A percentile compares a stretch with the other conserved stretches of the same genome.
These are phyloP conservation scores for Aspergillus arachidicola DNA, from an alignment of 2,329 filamentous ascomycete species.

Conservation along the genomic window DNA sequence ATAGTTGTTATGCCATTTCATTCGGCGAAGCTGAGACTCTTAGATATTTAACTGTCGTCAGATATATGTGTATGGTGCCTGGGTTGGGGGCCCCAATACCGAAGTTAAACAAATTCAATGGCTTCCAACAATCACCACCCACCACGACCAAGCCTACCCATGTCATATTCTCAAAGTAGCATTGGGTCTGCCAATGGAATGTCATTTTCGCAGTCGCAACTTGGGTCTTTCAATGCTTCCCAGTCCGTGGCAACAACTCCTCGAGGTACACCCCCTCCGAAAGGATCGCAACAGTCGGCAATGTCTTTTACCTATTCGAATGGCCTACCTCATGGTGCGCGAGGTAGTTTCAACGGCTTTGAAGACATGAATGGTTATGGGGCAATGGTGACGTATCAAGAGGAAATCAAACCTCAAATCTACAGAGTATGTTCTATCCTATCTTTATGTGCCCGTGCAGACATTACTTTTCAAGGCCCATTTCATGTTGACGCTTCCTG, in stretches of 20 bases:
- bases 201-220: slow-evolving; percentile 42
- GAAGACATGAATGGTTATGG: slow-evolving; percentile 46
- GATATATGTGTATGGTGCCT: slow-evolving; percentile 11
- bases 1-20: slow-evolving; percentile 14
- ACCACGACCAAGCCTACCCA: slow-evolving; percentile 32
- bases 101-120: slow-evolving; percentile 24
- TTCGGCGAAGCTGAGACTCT: background rate
- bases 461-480: slow-evolving; percentile 10
- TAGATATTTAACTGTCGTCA: background rate
- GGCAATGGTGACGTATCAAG: slow-evolving; percentile 38
- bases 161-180: slow-evolving; percentile 45
- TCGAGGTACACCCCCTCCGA: slow-evolving; percentile 47
- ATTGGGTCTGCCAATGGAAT: slow-evolving; percentile 42
- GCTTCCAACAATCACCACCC: slow-evolving; percentile 33
- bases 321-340: slow-evolving; percentile 35
- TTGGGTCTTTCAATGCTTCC: slow-evolving; percentile 46
- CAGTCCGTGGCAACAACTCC: slow-evolving; percentile 50
- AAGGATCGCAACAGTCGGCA: slow-evolving; percentile 45
- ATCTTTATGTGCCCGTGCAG: background rate
- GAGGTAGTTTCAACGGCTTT: slow-evolving; percentile 42
- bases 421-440: slow-evolving; percentile 45
- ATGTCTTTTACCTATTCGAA: slow-evolving; percentile 45
- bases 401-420: slow-evolving; percentile 49
- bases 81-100: slow-evolving; percentile 10
- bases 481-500: background rate